Evolutionary conservation across 768 basidiomycete genomes (phyloP).

Genomic region (Suillus variegatus): DNA sequence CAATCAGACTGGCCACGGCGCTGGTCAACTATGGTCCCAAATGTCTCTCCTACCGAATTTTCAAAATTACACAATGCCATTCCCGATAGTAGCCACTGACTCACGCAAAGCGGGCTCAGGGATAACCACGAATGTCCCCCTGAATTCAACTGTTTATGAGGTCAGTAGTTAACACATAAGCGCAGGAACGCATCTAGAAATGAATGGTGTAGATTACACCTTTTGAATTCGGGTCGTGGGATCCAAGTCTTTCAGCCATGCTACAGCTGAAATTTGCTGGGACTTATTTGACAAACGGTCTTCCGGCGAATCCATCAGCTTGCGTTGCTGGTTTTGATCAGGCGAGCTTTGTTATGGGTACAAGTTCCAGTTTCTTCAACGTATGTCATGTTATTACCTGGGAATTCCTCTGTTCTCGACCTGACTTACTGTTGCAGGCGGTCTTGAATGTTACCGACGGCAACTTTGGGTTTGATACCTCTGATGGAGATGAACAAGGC

Average conservation of each 20-base stretch:
- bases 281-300: slow-evolving; percentile 60
- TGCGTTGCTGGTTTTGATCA: slow-evolving; percentile 81
- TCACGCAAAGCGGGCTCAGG: slow-evolving; percentile 51
- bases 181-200: not conserved
- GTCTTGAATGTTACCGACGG: slow-evolving; percentile 44
- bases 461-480: slow-evolving; percentile 40
- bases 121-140: slow-evolving; percentile 38
- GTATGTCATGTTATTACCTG: slow-evolving; percentile 31
- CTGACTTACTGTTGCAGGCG: slow-evolving; percentile 38
- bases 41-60: slow-evolving; percentile 54
- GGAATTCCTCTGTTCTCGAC: not conserved
- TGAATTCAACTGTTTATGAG: slow-evolving; percentile 57
- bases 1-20: slow-evolving; percentile 61
- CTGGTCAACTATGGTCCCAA: slow-evolving; percentile 70
- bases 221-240: slow-evolving; percentile 74
- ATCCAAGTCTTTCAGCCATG: slow-evolving; percentile 72
- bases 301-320: slow-evolving; percentile 50
- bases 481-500: slow-evolving; percentile 34
- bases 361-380: slow-evolving; percentile 71
- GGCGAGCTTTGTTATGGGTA: slow-evolving; percentile 72
- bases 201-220: slow-evolving; percentile 49
- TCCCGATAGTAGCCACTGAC: slow-evolving; percentile 66
- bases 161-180: slow-evolving; percentile 35
- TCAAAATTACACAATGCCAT: slow-evolving; percentile 51
- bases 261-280: slow-evolving; percentile 64